Conservation (phyloP, 305 asterid species). For the Fraxinus paxiana region DNA sequence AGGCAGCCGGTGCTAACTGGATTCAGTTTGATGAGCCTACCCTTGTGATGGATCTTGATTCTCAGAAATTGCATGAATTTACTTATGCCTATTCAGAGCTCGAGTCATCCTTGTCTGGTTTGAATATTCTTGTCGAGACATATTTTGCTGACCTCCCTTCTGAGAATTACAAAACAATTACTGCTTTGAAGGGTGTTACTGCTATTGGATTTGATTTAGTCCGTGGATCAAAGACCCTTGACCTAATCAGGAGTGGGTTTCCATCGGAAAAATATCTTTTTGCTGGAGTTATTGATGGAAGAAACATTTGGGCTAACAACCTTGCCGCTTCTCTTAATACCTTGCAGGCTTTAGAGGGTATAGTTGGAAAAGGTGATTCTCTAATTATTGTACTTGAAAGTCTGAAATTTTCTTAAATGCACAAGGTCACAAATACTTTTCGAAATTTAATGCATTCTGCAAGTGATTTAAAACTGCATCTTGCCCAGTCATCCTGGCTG, state of each 20-base stretch:
- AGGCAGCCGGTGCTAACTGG: slow-evolving; percentile 66
- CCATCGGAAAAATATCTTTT: slow-evolving; percentile 54
- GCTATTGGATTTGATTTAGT: slow-evolving; percentile 61
- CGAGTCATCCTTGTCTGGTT: slow-evolving; percentile 43
- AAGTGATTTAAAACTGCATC: neutral
- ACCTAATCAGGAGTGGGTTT: slow-evolving; percentile 43
- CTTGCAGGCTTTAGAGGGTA: slow-evolving; percentile 38
- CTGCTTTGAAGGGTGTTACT: slow-evolving; percentile 45
- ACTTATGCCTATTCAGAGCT: slow-evolving; percentile 47
- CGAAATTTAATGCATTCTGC: neutral
- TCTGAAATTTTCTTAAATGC: neutral
- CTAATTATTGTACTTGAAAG: neutral
- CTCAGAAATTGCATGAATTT: slow-evolving; percentile 44
- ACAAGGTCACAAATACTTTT: neutral
- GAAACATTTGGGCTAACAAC: slow-evolving; percentile 67
- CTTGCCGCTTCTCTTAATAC: slow-evolving; percentile 50
- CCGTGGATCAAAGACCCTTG: slow-evolving; percentile 50
- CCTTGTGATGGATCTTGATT: slow-evolving; percentile 61
- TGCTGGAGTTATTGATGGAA: slow-evolving; percentile 67
- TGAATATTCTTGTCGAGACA: slow-evolving; percentile 58
- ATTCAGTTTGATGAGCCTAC: slow-evolving; percentile 71
- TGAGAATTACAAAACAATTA: slow-evolving; percentile 44
- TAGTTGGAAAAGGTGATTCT: slow-evolving; percentile 51
- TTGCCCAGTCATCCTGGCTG: neutral
- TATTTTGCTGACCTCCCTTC: slow-evolving; percentile 55